Evolutionary conservation across 2,329 filamentous ascomycete genomes (phyloP), one percentile per base, ranked within the genome.

Genomic region (Fusarium sulawesiense): DNA sequence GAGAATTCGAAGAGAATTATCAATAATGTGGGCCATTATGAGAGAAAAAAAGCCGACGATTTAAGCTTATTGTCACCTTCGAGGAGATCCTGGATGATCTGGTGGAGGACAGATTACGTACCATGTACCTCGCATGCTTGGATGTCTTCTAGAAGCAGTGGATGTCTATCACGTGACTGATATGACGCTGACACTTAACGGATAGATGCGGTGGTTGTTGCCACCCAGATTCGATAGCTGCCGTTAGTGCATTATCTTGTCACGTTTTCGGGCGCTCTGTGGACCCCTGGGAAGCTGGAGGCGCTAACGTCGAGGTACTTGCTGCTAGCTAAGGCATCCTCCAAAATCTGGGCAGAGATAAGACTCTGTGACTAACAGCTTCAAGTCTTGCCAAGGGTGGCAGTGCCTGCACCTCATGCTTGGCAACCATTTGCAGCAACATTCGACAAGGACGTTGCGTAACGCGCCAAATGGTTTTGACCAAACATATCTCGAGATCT

Each of bases 51-150:
- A 62, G 70, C 64, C 56, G 72, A 72, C 58, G 66, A 75, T 74
- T 74, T 74, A 74, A 74, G 72, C 72, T 74, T 74, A 74, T 74
- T 74, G 61, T 73, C 53, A 63, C 49, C 60, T 70, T 68, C 55
- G 37, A 59, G 56, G 61, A 66, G 72, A 71, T 63, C 70, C 61
- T 47, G 67, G 50, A 30, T 48, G 41, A 61, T 61, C 54, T 57
- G 25, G 67, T 57, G 60, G 64, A 73, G 50, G 62, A 40, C 21
- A 56, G 47, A 56, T 74, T 74, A 74, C 72, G 72, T 74, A 74
- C 63, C 57, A 72, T 59, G 70, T 74, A 74, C 60, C 70, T 68
- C 45, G 23, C 56, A 63, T 70, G 58, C 51, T 55, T 58, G 60
- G 56, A 44, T 20, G 57, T 21, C 50, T 75, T 74, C 72, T 74